A percentile compares a stretch with the other conserved stretches of the same genome.
Evolutionary conservation across 306 rosid genomes (phyloP).

Genomic region (Glycine latifolia): DNA sequence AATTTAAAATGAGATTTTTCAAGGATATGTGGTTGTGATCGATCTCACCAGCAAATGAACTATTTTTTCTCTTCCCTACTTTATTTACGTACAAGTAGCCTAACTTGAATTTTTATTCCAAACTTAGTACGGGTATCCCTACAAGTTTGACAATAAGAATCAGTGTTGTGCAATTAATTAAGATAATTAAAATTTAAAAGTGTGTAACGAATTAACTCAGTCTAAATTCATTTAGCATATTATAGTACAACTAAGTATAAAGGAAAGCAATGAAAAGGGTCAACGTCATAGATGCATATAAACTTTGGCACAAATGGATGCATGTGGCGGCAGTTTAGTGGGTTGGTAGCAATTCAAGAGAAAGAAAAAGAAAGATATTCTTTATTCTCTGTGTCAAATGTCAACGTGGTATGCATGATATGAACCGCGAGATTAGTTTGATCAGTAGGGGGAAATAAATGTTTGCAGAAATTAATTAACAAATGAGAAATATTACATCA

Average conservation of each 20-base stretch:
- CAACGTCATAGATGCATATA: not conserved
- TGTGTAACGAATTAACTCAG: not conserved
- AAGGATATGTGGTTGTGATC: not conserved
- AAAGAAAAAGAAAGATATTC: not conserved
- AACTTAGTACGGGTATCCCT: conserved; percentile 15
- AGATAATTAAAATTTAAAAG: not conserved
- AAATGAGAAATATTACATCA: conserved; percentile 6
- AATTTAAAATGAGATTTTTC: not conserved
- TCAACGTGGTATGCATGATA: conserved; percentile 45
- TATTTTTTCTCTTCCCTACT: not conserved
- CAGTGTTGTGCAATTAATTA: not conserved
- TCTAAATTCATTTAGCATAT: not conserved
- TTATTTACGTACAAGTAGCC: not conserved
- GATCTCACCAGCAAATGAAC: not conserved
- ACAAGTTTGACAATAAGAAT: conserved; percentile 6
- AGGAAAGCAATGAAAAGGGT: conserved; percentile 2
- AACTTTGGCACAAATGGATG: conserved; percentile 7
- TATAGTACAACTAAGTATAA: not conserved
- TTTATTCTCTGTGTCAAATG: conserved; percentile 32
- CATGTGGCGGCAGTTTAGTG: conserved; percentile 44
- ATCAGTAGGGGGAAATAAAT: not conserved
- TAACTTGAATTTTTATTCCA: conserved; percentile 1
- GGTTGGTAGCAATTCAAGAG: conserved; percentile 44
- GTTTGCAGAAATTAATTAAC: conserved; percentile 1
- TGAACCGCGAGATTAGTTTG: conserved; percentile 23